Evolutionary conservation across 306 rosid genomes (phyloP).

Genomic region (Coriaria nepalensis): DNA sequence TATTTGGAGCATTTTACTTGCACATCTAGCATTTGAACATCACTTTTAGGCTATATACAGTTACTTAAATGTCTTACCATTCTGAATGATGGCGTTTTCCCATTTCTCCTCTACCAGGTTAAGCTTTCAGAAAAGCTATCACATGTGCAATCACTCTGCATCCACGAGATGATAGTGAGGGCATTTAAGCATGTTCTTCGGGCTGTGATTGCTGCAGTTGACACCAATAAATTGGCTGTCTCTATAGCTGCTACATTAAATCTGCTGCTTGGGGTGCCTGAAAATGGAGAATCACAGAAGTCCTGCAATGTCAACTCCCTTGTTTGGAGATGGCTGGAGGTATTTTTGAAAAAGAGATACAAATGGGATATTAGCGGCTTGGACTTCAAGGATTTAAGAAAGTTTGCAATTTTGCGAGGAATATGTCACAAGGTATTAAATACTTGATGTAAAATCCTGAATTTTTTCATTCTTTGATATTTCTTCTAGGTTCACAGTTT

Average conservation of each 20-base stretch:
- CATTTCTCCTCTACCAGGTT: conserved; percentile 44
- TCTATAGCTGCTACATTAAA: conserved; percentile 76
- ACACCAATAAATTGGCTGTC: conserved; percentile 53
- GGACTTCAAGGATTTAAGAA: conserved; percentile 60
- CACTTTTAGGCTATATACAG: conserved; percentile 7
- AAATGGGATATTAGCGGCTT: conserved; percentile 68
- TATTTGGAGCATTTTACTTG: conserved; percentile 12
- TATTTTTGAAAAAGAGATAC: conserved; percentile 67
- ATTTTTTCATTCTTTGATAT: conserved; percentile 8
- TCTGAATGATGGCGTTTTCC: conserved; percentile 13
- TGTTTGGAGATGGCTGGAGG: conserved; percentile 80
- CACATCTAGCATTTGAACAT: conserved; percentile 1
- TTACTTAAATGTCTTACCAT: conserved; percentile 6
- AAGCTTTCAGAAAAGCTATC: conserved; percentile 92
- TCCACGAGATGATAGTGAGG: conserved; percentile 96
- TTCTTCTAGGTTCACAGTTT: background rate
- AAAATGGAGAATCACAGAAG: conserved; percentile 35
- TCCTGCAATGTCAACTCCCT: conserved; percentile 44
- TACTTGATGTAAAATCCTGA: conserved; percentile 7
- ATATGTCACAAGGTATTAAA: conserved; percentile 79
- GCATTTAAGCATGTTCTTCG: conserved; percentile 93
- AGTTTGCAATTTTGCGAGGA: conserved; percentile 88
- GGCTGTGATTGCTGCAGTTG: conserved; percentile 76
- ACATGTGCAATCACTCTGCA: conserved; percentile 90
- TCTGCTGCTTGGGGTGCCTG: conserved; percentile 70